phyloP scores from a whole-genome alignment of 345 rosid species.

The Brassica juncea region DNA sequence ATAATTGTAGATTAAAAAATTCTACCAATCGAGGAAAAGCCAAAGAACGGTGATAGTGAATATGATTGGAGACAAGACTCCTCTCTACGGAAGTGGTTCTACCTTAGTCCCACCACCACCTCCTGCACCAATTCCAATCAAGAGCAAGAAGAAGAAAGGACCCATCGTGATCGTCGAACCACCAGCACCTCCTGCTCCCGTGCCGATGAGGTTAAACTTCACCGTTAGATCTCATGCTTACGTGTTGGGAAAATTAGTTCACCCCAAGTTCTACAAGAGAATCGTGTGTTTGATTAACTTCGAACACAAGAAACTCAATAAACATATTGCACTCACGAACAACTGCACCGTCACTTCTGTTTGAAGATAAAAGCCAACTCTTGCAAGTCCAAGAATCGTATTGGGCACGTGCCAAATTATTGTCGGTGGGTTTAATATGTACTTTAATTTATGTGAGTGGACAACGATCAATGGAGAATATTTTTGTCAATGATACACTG shows the following conservation, averaged over 20 bases:
- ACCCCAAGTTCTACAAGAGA: constrained; percentile 70
- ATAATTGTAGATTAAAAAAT: constrained; percentile 61
- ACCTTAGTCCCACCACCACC: constrained; percentile 47
- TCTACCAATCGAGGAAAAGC: constrained; percentile 83
- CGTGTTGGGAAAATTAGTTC: constrained; percentile 86
- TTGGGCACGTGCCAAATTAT: background rate
- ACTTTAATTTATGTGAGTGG: constrained; percentile 3
- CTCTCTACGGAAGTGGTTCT: constrained; percentile 83
- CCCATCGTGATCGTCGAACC: constrained; percentile 25
- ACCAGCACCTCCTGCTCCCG: constrained; percentile 51
- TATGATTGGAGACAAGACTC: constrained; percentile 64
- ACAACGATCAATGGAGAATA: background rate
- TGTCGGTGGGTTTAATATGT: background rate
- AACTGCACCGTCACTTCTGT: constrained; percentile 55
- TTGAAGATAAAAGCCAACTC: background rate
- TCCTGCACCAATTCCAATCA: constrained; percentile 59
- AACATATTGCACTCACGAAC: constrained; percentile 59
- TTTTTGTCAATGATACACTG: constrained; percentile 20
- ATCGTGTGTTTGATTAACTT: constrained; percentile 65
- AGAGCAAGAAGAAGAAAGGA: constrained; percentile 37
- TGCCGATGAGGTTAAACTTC: constrained; percentile 62
- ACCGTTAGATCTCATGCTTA: constrained; percentile 71
- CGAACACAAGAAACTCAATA: constrained; percentile 67
- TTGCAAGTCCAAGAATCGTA: background rate
- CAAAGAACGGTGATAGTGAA: constrained; percentile 59